Evolutionary conservation across 345 rosid species (phyloP).

Genomic region (Clausena lansium): DNA sequence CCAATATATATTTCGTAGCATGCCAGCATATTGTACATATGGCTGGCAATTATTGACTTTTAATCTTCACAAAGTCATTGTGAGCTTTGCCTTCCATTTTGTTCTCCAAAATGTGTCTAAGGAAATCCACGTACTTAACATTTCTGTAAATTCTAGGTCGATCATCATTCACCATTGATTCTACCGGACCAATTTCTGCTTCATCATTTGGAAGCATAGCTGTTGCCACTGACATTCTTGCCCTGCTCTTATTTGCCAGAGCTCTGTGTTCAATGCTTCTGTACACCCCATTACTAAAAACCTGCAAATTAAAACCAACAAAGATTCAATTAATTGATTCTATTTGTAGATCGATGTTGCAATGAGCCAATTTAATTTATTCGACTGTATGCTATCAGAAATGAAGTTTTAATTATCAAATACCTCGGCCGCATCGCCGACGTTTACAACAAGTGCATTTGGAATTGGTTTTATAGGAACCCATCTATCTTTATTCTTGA

Average conservation of each 20-base stretch:
- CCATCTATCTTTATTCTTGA: conserved; percentile 21
- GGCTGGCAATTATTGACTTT: background rate
- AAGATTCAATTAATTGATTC: background rate
- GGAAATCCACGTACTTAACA: conserved; percentile 2
- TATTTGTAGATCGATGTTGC: background rate
- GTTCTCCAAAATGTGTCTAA: background rate
- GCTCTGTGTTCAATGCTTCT: conserved; percentile 36
- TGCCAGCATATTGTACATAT: background rate
- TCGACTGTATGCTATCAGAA: too few species aligned
- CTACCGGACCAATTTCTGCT: conserved; percentile 14
- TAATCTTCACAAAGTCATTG: background rate
- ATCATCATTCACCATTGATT: background rate
- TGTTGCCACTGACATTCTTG: conserved; percentile 23
- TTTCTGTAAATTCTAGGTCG: conserved; percentile 3
- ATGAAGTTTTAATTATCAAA: background rate
- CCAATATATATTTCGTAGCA: background rate
- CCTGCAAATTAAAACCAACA: background rate
- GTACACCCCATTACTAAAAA: conserved; percentile 29
- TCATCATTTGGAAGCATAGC: conserved; percentile 14
- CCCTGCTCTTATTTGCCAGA: conserved; percentile 16
- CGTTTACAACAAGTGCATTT: conserved; percentile 25
- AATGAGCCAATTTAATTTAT: background rate
- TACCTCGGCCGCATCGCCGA: conserved; percentile 31
- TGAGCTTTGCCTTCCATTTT: conserved; percentile 22
- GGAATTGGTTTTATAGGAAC: conserved; percentile 32